phyloP scores from a whole-genome alignment of 2,329 filamentous ascomycete species.

The Paramyrothecium sp. region DNA sequence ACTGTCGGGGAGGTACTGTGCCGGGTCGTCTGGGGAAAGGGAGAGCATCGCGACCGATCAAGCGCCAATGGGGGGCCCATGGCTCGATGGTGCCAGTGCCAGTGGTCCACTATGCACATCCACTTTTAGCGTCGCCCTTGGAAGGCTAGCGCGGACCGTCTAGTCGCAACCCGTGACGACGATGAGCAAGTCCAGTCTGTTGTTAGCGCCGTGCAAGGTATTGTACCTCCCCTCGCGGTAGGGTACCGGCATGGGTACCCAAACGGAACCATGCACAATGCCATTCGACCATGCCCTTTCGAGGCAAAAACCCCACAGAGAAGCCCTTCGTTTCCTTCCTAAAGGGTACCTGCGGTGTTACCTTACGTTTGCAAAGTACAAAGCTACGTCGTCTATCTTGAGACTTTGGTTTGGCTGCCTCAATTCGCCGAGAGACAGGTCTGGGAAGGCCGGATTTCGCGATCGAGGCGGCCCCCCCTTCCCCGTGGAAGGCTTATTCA shows the following conservation, averaged over 20 bases:
- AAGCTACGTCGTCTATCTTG: not conserved
- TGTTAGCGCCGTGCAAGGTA: too few species aligned
- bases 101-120: not conserved
- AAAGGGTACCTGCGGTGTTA: not conserved
- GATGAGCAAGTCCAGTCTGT: not conserved
- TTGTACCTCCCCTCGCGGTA: too few species aligned
- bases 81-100: not conserved
- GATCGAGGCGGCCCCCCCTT: too few species aligned
- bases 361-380: not conserved
- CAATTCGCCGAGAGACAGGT: not conserved
- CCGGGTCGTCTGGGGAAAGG: not conserved
- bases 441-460: too few species aligned
- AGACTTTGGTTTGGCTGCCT: not conserved
- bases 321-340: not conserved
- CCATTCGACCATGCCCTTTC: not conserved
- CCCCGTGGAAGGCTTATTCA: too few species aligned
- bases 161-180: not conserved
- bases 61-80: not conserved
- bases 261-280: not conserved
- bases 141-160: not conserved
- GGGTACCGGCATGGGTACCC: too few species aligned
- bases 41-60: not conserved
- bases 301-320: not conserved
- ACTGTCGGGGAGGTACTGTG: not conserved
- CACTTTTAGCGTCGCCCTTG: not conserved